phyloP scores from a whole-genome alignment of 2,329 filamentous ascomycete genomes.

The Aspergillus flavus region DNA sequence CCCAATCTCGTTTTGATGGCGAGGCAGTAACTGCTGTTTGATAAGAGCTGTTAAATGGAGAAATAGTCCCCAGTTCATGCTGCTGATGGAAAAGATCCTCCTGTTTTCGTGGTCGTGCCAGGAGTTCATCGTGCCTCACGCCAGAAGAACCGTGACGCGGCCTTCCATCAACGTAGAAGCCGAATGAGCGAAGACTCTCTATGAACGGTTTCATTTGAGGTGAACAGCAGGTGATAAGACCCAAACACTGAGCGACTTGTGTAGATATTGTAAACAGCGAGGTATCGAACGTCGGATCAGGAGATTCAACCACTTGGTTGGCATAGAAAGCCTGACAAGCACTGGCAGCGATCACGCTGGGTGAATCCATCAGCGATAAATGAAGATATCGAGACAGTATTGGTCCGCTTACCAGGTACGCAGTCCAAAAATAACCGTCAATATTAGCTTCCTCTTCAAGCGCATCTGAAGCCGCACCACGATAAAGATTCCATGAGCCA shows the following conservation, averaged over 20 bases:
- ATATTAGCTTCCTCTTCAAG: conserved; percentile 18
- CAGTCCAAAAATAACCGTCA: conserved; percentile 23
- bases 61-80: not conserved
- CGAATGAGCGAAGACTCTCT: conserved; percentile 30
- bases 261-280: conserved; percentile 24
- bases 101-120: conserved; percentile 13
- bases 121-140: conserved; percentile 14
- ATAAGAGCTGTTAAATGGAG: not conserved
- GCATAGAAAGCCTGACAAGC: conserved; percentile 25
- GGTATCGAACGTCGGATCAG: conserved; percentile 23
- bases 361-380: not conserved
- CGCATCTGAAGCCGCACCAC: conserved; percentile 27
- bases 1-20: conserved; percentile 20
- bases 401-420: conserved; percentile 26
- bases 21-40: conserved; percentile 19
- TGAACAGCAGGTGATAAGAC: conserved; percentile 33
- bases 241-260: conserved; percentile 24
- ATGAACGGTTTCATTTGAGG: conserved; percentile 36
- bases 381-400: no score
- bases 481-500: conserved; percentile 24
- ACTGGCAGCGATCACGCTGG: conserved; percentile 29
- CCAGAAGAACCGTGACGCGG: conserved; percentile 18
- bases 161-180: conserved; percentile 27
- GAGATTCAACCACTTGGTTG: conserved; percentile 8
- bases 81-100: conserved; percentile 16